Percentiles rank a stretch among this genome's conserved stretches.
These are phyloP conservation scores for Ophiostoma fasciatum DNA, from an alignment of 2,329 filamentous ascomycete genomes.

Conservation along the genomic window DNA sequence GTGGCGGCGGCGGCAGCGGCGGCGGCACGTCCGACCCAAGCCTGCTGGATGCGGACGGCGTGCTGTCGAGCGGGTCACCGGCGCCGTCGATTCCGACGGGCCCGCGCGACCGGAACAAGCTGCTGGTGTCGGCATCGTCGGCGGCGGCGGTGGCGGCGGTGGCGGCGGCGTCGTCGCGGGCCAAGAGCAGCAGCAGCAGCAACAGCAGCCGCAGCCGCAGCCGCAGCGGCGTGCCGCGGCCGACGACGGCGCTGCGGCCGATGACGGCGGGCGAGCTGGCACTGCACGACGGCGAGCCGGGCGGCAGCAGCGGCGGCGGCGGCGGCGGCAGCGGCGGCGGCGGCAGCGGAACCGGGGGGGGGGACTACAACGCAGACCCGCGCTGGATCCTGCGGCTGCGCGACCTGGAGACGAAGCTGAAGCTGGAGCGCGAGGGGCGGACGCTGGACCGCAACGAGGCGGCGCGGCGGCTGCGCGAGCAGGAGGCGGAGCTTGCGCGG, in stretches of 20 bases:
- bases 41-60: too few species aligned
- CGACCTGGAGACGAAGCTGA: conserved; percentile 77
- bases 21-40: conserved; percentile 20
- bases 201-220: not conserved
- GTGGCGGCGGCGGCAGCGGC: conserved; percentile 13
- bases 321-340: conserved; percentile 2
- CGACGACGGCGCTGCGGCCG: conserved; percentile 8
- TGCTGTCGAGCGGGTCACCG: conserved; percentile 27
- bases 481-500: conserved; percentile 14
- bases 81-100: conserved; percentile 40
- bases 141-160: too few species aligned
- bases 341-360: conserved; percentile 3
- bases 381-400: conserved; percentile 75
- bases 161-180: conserved; percentile 38
- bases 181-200: conserved; percentile 30
- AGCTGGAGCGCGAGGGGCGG: conserved; percentile 76
- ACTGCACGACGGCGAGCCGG: conserved; percentile 11
- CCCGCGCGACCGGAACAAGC: conserved; percentile 27
- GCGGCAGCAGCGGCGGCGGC: conserved; percentile 14
- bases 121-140: too few species aligned
- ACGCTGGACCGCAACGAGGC: conserved; percentile 75
- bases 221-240: conserved; percentile 9
- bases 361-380: conserved; percentile 34
- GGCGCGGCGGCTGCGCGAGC: conserved; percentile 59
- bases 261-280: conserved; percentile 15